Conservation (phyloP, 169 alveolate genomes). For the Pseudocohnilembus persalinus region DNA sequence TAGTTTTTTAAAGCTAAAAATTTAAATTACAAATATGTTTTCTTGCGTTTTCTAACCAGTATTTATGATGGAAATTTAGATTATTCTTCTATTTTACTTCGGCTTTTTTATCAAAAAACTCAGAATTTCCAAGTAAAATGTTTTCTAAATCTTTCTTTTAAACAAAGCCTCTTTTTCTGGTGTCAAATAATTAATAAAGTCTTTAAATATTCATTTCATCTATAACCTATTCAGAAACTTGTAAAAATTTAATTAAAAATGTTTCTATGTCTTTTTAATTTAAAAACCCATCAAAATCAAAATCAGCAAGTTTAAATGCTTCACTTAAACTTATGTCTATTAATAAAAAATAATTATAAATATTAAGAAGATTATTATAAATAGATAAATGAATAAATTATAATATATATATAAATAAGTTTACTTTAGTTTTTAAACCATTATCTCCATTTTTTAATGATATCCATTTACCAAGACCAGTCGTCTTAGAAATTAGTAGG, state of each 20-base stretch:
- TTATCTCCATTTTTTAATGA: background rate
- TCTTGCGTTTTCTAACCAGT: background rate
- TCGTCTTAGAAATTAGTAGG: slow-evolving; percentile 9
- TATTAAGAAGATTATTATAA: background rate
- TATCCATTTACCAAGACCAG: slow-evolving; percentile 2
- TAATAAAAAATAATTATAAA: too few relatives aligned
- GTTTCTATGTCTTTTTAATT: background rate
- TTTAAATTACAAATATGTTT: background rate
- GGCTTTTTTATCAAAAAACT: too few relatives aligned
- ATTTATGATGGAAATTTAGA: background rate
- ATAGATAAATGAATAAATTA: background rate
- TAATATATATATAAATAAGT: background rate
- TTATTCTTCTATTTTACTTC: too few relatives aligned
- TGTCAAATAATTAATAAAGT: background rate
- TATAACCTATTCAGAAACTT: background rate
- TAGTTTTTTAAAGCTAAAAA: too few relatives aligned
- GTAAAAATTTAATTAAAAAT: too few relatives aligned
- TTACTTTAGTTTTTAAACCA: background rate
- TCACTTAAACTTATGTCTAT: slow-evolving; percentile 2
- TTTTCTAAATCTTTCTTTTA: background rate
- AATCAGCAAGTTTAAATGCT: slow-evolving; percentile 15
- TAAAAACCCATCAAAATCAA: slow-evolving; percentile 24
- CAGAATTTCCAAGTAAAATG: too few relatives aligned
- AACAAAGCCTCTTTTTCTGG: background rate
- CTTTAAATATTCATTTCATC: background rate